Evolutionary conservation across 2,329 filamentous ascomycete species (phyloP), one percentile per base, ranked within the genome.

Genomic region (Hortaea werneckii): DNA sequence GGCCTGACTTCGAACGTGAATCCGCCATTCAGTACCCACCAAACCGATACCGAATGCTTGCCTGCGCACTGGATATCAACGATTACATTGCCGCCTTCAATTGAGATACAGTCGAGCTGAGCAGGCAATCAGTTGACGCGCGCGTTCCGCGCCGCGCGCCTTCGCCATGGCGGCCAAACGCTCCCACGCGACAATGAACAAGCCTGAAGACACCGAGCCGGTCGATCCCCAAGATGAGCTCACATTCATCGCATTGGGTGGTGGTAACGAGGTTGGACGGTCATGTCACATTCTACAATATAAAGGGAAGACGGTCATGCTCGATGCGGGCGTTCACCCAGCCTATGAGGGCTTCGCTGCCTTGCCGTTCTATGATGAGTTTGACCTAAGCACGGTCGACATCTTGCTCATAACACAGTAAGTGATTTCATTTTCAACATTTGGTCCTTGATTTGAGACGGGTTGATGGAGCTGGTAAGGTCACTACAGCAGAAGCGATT

Each of bases 291-390:
- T 98, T 58, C 82, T 98, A 49, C 88, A 96, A 62, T 98, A 98
- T 77, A 98, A 96, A 70, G 92, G 92, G 51, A 98, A 98, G 69
- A 96, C 90, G 5, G 87, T 98, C 56, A 98, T 98, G 92, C 86
- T 98, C 57, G 92, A 98, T 71, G 92, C 92, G 42, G 92, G 92
- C 42, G 90, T 95, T 71, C 92, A 98, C 66, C 89, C 92, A 42
- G 92, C 87, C 6, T 95, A 95, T 66, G 89, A 96, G 61, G 92
- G 92, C 34, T 81, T 96, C 50, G 87, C 89, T 2, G 85, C 87
- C 7, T 80, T 98, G 42, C 92, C 92, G 0, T 98, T 95, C 71
- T 98, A 95, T 67, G 92, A 98, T 65, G 89, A 96, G 62, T 98
- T 96, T 67, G 92, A 98, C 63, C 76, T 98, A 13, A 95, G 90